Conservation (phyloP, 2,329 filamentous ascomycete genomes). For the Colletotrichum trifolii region DNA sequence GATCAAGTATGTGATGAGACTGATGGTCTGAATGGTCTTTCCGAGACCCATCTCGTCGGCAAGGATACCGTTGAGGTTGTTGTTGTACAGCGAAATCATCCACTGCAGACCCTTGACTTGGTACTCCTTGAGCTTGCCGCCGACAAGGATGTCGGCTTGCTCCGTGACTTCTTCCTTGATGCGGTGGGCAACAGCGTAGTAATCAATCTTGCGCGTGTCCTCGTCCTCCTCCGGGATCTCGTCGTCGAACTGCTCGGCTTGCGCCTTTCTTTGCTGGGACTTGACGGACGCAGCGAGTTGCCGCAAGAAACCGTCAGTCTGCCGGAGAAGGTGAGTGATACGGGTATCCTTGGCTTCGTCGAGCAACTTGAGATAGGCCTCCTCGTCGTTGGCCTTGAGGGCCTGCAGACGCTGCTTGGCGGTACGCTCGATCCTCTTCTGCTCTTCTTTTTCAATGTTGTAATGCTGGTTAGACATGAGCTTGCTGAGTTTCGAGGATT, state of each 20-base stretch:
- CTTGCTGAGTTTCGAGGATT: constrained; percentile 86
- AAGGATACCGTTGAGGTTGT: constrained; percentile 98
- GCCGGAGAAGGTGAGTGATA: constrained; percentile 95
- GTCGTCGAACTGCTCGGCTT: constrained; percentile 79
- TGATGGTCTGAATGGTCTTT: constrained; percentile 99
- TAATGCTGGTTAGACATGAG: constrained; percentile 92
- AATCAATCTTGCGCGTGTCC: constrained; percentile 88
- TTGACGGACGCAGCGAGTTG: constrained; percentile 96
- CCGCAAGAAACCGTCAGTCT: constrained; percentile 97
- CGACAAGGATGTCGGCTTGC: constrained; percentile 88
- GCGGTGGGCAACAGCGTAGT: constrained; percentile 97
- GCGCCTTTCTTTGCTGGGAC: constrained; percentile 85
- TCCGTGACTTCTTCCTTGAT: constrained; percentile 90
- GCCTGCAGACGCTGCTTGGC: constrained; percentile 99
- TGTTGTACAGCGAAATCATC: constrained; percentile 99
- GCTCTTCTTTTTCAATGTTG: constrained; percentile 98
- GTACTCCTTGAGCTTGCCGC: constrained; percentile 95
- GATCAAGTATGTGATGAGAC: constrained; percentile 95
- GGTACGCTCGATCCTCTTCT: constrained; percentile 96
- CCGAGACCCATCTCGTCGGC: constrained; percentile 99
- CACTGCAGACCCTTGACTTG: constrained; percentile 98
- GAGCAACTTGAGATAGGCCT: constrained; percentile 96
- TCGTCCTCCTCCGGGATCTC: constrained; percentile 65
- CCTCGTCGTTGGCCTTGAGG: constrained; percentile 98
- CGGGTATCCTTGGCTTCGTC: constrained; percentile 99